These are phyloP conservation scores for Plasmopara viticola DNA, from an alignment of 352 stramenopile genomes.

Conservation along the genomic window DNA sequence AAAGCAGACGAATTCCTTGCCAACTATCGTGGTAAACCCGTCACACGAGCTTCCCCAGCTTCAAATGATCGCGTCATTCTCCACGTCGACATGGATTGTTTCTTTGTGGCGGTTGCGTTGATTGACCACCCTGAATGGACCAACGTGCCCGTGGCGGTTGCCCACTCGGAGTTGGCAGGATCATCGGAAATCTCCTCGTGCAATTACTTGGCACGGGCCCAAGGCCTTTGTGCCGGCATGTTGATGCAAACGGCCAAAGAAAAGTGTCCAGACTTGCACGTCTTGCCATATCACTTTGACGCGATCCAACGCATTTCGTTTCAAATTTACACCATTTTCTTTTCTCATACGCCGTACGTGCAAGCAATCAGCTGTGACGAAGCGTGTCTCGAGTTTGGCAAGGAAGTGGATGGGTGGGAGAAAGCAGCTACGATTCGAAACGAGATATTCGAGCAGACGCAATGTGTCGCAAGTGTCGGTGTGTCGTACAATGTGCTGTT, in stretches of 20 bases:
- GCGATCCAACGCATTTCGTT: constrained; percentile 87
- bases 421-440: constrained; percentile 67
- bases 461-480: constrained; percentile 90
- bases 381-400: constrained; percentile 87
- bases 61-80: constrained; percentile 82
- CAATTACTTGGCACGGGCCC: constrained; percentile 91
- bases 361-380: constrained; percentile 96
- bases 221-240: constrained; percentile 91
- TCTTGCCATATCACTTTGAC: constrained; percentile 93
- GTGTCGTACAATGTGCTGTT: constrained; percentile 92
- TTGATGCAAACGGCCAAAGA: constrained; percentile 90
- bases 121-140: constrained; percentile 67
- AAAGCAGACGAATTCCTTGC: constrained; percentile 50
- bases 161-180: constrained; percentile 72
- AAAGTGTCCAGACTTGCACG: constrained; percentile 88
- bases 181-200: constrained; percentile 92
- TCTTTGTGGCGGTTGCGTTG: constrained; percentile 92
- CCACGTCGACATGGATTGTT: constrained; percentile 97
- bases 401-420: constrained; percentile 45
- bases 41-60: constrained; percentile 26
- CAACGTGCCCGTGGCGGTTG: constrained; percentile 85
- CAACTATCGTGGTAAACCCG: constrained; percentile 44
- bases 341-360: constrained; percentile 79
- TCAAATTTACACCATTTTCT: constrained; percentile 91
- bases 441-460: constrained; percentile 68